Evolutionary conservation across 2,329 filamentous ascomycete genomes (phyloP), one percentile per base, ranked within the genome.

Genomic region (Sodiomyces alkalinus): DNA sequence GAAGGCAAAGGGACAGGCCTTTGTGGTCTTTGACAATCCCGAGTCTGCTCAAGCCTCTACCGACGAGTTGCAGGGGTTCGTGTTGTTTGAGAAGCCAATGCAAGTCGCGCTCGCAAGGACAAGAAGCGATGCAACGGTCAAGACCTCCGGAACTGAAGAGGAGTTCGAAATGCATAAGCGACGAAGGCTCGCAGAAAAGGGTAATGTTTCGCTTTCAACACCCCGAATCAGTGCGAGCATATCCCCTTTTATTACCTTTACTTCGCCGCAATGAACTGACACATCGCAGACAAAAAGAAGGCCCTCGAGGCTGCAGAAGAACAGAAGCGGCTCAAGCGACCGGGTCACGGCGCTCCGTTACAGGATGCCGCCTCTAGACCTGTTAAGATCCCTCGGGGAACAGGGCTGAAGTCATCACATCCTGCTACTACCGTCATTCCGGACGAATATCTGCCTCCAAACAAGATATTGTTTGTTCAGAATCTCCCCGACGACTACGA

Each of bases 401-500:
- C 69, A 15, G 81, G 81, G 19, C 70, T 87, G 58, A 92, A 92
- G 51, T 71, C 80, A 5, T 79, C 77, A 1, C 73, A 71, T 33
- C 66, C 73, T 5, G 63, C 72, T 10, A 64, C 73, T 2, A 66
- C 79, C 8, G 77, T 85, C 31, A 76, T 96, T 12, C 85, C 86
- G n/a, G 90, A 96, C 67, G 90, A 98, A 56, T 96, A 93, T 53
- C 70, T 96, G 4, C 87, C 87, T 4, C 87, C 90, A 19, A 96
- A 96, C 69, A 94, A 93, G 61, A 92, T 85, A 40, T 68, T 98
- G 19, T 92, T 96, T 58, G 62, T 96, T 35, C 83, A 92, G 58
- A 87, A 96, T 44, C 57, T 98, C 19, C 86, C 90, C 7, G 81
- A 87, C 38, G 80, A 83, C 39, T 83, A 80, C 54, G 80, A 80